Evolutionary conservation across 257 asterid genomes (phyloP).

Genomic region (Penstemon eatonii): DNA sequence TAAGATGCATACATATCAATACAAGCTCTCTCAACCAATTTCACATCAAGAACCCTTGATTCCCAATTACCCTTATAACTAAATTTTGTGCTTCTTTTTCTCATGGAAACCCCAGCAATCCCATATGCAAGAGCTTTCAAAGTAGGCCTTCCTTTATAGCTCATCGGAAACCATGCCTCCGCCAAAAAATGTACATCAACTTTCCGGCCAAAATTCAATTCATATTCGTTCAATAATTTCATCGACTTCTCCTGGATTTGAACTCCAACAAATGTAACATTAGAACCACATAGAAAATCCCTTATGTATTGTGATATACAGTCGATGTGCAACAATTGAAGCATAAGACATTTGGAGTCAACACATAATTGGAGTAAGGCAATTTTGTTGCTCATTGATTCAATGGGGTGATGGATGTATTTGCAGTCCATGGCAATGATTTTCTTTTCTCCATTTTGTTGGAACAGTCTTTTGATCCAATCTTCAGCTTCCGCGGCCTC

Average conservation of each 20-base stretch:
- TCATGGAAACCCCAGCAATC: constrained; percentile 32
- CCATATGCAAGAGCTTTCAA: constrained; percentile 35
- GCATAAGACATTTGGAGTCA: constrained; percentile 35
- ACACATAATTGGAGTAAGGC: constrained; percentile 38
- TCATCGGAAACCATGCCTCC: constrained; percentile 35
- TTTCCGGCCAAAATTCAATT: constrained; percentile 6
- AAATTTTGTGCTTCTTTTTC: background rate
- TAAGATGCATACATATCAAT: constrained; percentile 39
- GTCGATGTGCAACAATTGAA: constrained; percentile 43
- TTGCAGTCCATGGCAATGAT: constrained; percentile 38
- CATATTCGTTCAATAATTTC: constrained; percentile 31
- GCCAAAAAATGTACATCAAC: constrained; percentile 37
- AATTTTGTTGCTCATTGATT: constrained; percentile 28
- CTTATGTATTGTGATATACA: constrained; percentile 17
- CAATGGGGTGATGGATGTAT: constrained; percentile 35
- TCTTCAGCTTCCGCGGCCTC: constrained; percentile 33
- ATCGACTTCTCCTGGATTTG: constrained; percentile 22
- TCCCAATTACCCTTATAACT: constrained; percentile 34
- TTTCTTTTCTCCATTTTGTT: constrained; percentile 3
- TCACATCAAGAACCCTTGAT: constrained; percentile 29
- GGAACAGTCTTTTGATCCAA: constrained; percentile 28
- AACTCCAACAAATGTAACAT: constrained; percentile 32
- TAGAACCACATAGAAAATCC: constrained; percentile 25
- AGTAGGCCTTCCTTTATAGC: constrained; percentile 35
- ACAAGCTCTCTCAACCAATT: constrained; percentile 35